Percentiles rank a stretch among this genome's conserved stretches.
Evolutionary conservation across 1,139 yeast species (phyloP).

Genomic region (Candida smagusa): DNA sequence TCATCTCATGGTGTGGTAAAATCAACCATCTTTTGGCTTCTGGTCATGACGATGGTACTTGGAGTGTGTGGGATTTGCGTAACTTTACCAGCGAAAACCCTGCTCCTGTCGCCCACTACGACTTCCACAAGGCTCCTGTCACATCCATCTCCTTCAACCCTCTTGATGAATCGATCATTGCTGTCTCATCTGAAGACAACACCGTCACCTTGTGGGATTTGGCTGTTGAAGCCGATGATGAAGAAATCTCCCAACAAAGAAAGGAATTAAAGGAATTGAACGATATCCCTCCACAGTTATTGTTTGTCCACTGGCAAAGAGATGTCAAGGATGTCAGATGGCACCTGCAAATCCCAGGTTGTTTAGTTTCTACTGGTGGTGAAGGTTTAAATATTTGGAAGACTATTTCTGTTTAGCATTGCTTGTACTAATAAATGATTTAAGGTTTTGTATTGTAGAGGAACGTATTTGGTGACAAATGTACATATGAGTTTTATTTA

Average conservation of each 20-base stretch:
- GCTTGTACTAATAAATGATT: background rate
- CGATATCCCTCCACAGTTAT: conserved; percentile 91
- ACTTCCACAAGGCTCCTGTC: conserved; percentile 90
- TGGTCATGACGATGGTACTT: conserved; percentile 95
- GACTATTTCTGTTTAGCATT: conserved; percentile 84
- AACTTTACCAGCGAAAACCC: conserved; percentile 67
- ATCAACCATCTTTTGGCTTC: conserved; percentile 85
- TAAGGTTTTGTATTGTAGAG: too few species aligned
- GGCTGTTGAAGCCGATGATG: conserved; percentile 96
- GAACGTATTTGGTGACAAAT: too few species aligned
- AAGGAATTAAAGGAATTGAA: conserved; percentile 72
- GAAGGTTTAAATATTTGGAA: conserved; percentile 96
- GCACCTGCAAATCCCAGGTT: conserved; percentile 97
- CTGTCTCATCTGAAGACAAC: conserved; percentile 94
- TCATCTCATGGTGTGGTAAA: conserved; percentile 91
- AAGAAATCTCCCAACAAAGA: conserved; percentile 79
- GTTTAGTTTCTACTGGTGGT: conserved; percentile 90
- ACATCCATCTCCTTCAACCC: conserved; percentile 96
- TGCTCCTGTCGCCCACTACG: conserved; percentile 85
- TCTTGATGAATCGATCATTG: conserved; percentile 88
- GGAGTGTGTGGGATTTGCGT: conserved; percentile 98
- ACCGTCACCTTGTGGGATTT: conserved; percentile 97
- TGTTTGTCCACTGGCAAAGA: conserved; percentile 97
- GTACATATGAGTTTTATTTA: too few species aligned
- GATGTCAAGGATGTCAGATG: conserved; percentile 97